Evolutionary conservation across 805 yeast species (phyloP).

Genomic region (Myxozyma vanderwaltii): DNA sequence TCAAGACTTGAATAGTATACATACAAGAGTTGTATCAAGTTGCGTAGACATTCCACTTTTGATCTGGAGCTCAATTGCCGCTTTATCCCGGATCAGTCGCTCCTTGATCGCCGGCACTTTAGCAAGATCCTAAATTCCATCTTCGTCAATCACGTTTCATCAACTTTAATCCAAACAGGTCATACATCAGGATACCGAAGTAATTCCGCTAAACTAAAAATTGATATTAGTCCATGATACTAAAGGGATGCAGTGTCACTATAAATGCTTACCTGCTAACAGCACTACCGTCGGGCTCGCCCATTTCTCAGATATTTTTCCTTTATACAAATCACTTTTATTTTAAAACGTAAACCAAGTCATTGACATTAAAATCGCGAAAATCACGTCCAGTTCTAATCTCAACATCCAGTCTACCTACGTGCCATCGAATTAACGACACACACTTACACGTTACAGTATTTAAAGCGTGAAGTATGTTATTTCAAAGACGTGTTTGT

Average conservation of each 20-base stretch:
- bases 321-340: background rate
- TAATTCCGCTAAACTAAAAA: slow-evolving; percentile 31
- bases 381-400: background rate
- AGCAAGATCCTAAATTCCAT: slow-evolving; percentile 39
- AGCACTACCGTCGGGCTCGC: slow-evolving; percentile 22
- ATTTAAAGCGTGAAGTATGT: background rate
- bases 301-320: slow-evolving; percentile 9
- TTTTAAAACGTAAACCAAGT: background rate
- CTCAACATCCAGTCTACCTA: background rate
- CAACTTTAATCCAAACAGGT: too few species aligned
- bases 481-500: background rate
- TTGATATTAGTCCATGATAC: background rate
- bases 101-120: slow-evolving; percentile 42
- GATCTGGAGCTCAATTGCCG: slow-evolving; percentile 73
- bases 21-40: slow-evolving; percentile 54
- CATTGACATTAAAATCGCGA: background rate
- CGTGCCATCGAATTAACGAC: background rate
- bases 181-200: slow-evolving; percentile 36
- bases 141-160: too few species aligned
- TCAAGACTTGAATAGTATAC: background rate
- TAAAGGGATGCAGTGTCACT: background rate
- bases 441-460: background rate
- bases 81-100: slow-evolving; percentile 57
- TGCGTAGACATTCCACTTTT: slow-evolving; percentile 68
- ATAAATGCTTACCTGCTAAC: slow-evolving; percentile 23